Conservation (phyloP, 164 flowering plant species). For the Magnolia changhungtana region DNA sequence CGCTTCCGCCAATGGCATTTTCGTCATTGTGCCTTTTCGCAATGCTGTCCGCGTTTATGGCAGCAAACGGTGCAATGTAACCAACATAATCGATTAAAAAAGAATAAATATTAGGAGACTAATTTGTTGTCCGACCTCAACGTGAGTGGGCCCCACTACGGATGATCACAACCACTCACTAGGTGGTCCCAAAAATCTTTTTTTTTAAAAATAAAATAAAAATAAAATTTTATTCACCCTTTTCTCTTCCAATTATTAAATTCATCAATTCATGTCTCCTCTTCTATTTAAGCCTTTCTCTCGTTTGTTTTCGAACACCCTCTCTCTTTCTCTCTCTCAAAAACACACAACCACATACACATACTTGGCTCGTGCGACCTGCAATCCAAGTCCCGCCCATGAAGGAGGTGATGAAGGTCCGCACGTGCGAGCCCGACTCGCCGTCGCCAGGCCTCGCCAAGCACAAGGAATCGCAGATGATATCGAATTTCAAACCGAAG, state of each 20-base stretch:
- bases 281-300: background rate
- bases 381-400: slow-evolving; percentile 12
- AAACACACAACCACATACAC: background rate
- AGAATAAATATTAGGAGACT: too few relatives aligned
- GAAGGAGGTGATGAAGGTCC: slow-evolving; percentile 31
- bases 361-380: background rate
- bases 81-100: background rate
- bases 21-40: background rate
- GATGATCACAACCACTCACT: too few relatives aligned
- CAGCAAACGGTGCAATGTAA: background rate
- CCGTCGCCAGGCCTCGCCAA: slow-evolving; percentile 31
- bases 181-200: background rate
- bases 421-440: slow-evolving; percentile 13
- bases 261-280: background rate
- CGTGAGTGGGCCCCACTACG: too few relatives aligned
- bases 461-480: slow-evolving; percentile 52
- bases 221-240: background rate
- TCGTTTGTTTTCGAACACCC: background rate
- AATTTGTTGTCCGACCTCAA: too few relatives aligned
- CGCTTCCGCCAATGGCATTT: background rate
- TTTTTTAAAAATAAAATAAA: background rate
- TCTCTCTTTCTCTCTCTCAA: slow-evolving; percentile 1
- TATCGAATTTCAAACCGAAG: slow-evolving; percentile 66
- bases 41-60: slow-evolving; percentile 1
- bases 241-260: background rate